Conservation (phyloP, 2,329 filamentous ascomycete genomes). For the Torrubiella hemipterigena region DNA sequence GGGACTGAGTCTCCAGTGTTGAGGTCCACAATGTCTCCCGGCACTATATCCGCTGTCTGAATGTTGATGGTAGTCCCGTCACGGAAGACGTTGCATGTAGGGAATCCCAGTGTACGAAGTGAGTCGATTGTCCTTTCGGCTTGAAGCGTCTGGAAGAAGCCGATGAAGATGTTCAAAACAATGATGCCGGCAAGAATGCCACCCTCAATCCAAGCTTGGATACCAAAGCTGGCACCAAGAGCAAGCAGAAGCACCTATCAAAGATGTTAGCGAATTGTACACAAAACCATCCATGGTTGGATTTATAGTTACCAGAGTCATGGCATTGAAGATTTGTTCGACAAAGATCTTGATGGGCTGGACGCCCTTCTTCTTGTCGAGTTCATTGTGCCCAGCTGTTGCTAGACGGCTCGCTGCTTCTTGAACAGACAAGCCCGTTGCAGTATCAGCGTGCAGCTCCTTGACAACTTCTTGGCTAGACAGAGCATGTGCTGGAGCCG, state of each 20-base stretch:
- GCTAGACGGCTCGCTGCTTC: slow-evolving; percentile 39
- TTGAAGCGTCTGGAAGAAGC: slow-evolving; percentile 28
- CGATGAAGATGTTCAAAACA: slow-evolving; percentile 37
- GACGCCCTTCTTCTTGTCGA: slow-evolving; percentile 34
- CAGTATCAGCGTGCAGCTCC: slow-evolving; percentile 38
- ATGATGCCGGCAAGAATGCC: slow-evolving; percentile 38
- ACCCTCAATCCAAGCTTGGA: slow-evolving; percentile 39
- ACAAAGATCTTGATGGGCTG: slow-evolving; percentile 44
- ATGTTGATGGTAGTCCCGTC: slow-evolving; percentile 19
- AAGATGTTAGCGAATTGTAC: neutral
- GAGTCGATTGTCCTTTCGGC: slow-evolving; percentile 30
- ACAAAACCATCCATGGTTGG: neutral
- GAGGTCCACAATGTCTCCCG: slow-evolving; percentile 39
- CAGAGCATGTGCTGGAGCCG: slow-evolving; percentile 50
- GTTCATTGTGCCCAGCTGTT: slow-evolving; percentile 46
- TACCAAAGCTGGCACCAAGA: slow-evolving; percentile 41
- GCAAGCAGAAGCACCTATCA: slow-evolving; percentile 41
- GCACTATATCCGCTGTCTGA: slow-evolving; percentile 29
- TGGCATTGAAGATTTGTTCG: slow-evolving; percentile 45
- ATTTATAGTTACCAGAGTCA: slow-evolving; percentile 32
- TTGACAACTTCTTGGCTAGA: slow-evolving; percentile 31
- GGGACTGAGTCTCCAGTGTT: slow-evolving; percentile 43
- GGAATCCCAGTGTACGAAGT: slow-evolving; percentile 19
- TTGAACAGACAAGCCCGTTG: slow-evolving; percentile 38
- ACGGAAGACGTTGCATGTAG: slow-evolving; percentile 25